Base-by-base conservation (phyloP, 192 early-diverging fungal genomes). In the Bifiguratus adelaidae region DNA sequence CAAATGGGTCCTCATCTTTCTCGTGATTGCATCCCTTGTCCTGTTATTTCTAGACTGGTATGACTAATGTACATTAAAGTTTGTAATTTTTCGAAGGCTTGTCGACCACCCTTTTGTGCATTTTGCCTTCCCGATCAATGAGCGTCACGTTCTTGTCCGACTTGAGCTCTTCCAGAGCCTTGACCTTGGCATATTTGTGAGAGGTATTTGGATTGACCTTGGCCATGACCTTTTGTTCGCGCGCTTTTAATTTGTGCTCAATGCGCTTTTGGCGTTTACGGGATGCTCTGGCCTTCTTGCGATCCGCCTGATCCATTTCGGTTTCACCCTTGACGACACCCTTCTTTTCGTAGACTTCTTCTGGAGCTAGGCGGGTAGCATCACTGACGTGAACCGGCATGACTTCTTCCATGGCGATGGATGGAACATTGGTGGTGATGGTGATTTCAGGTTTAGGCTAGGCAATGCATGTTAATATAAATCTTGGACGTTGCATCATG, bases 341-440 rank as follows among this genome's bases (percentile, higher is more conserved):
- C 4, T 78, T 68, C 65, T 89, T 81, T 27, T 82, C 85, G 60
- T 83, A 95, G 1, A 95, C 74, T 67, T 98, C 95, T 55, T 89
- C 76, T 13, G 95, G 92, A 5, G 92, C 89, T 26, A 87, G 72
- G 30, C 91, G 70, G 4, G 78, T 75, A 3, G 87, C 83, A 52
- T 85, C 78, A 15, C 86, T 82, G 19, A 92, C 88, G 55, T 77
- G 67, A 28, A 88, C 72, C 13, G 95, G 95, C 46, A 88, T 86
- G 22, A 94, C 83, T 62, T 98, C 95, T 64, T 98, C 95, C 86
- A 96, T 89, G 42, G 77, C 68, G 42, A 98, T 74, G 1, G 95
- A 83, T 2, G 95, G 81, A 23, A 87, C 81, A 36, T 80, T 82
- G 20, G 76, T 69, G 36, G 81, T 72, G 23, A 94, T 77, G 33